phyloP scores from a whole-genome alignment of 2,329 filamentous ascomycete genomes.

The Fusarium acutatum region DNA sequence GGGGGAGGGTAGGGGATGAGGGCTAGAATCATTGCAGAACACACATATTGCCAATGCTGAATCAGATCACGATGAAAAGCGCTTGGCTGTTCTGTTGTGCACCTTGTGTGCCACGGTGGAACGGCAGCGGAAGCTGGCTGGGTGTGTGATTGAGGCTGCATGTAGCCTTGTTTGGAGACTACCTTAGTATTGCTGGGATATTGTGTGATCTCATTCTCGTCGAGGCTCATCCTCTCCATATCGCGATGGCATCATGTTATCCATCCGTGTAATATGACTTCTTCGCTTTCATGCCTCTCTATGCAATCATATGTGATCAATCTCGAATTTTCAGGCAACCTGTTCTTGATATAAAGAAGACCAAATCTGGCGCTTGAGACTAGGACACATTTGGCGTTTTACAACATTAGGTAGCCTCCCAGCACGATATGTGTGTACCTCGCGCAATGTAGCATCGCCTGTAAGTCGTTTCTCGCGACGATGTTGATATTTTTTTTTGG shows the following conservation, averaged over 20 bases:
- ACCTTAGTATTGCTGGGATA: not conserved
- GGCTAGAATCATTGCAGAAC: slow-evolving; percentile 4
- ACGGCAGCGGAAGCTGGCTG: slow-evolving; percentile 24
- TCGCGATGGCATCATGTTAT: not conserved
- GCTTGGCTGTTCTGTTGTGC: slow-evolving; percentile 15
- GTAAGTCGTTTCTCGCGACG: not conserved
- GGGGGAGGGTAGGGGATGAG: too few relatives aligned
- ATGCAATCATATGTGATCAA: not conserved
- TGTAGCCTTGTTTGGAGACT: slow-evolving; percentile 12
- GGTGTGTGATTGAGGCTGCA: slow-evolving; percentile 12
- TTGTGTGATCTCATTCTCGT: not conserved
- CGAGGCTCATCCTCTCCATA: not conserved
- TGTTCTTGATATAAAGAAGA: not conserved
- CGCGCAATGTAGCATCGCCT: slow-evolving; percentile 8
- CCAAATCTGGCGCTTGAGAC: not conserved
- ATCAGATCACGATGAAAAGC: slow-evolving; percentile 26
- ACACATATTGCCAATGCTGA: not conserved
- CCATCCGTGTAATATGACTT: not conserved
- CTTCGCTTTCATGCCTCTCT: not conserved
- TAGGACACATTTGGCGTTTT: not conserved
- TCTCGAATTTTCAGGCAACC: not conserved
- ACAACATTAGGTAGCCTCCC: not conserved
- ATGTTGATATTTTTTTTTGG: not conserved
- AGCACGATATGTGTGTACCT: not conserved
- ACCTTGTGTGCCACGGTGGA: slow-evolving; percentile 13